These are phyloP conservation scores for Kondoa subrosea DNA, from an alignment of 768 basidiomycete species.

Conservation along the genomic window DNA sequence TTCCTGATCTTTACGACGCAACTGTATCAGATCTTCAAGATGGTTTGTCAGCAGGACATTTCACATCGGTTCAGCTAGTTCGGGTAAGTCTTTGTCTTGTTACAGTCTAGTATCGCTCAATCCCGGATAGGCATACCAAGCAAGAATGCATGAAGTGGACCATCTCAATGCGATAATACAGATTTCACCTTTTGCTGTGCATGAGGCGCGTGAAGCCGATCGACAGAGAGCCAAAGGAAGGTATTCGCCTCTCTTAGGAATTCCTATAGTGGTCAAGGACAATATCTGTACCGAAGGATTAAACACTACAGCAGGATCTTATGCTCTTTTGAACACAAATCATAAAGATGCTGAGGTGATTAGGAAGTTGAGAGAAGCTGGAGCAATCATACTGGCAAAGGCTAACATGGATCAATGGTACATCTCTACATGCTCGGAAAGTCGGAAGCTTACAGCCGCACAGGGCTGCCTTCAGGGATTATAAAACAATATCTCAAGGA, in stretches of 20 bases:
- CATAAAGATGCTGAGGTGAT: not conserved
- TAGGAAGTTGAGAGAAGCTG: not conserved
- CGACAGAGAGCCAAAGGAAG: no score
- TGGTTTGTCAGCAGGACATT: conserved; percentile 33
- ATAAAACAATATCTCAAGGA: not conserved
- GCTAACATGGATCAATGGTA: not conserved
- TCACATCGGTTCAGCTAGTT: conserved; percentile 37
- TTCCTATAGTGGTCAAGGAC: conserved; percentile 17
- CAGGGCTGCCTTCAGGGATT: not conserved
- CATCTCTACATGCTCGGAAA: not conserved
- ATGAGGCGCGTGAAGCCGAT: not conserved
- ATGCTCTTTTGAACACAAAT: not conserved
- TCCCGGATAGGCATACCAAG: conserved; percentile 32
- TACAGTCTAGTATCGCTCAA: not conserved
- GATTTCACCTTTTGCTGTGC: not conserved
- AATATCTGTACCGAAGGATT: conserved; percentile 11
- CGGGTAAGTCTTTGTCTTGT: conserved; percentile 20
- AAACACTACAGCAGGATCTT: conserved; percentile 16
- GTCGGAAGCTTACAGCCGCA: no score
- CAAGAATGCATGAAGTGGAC: conserved; percentile 38
- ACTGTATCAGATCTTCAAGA: conserved; percentile 34
- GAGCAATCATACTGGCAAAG: conserved; percentile 10
- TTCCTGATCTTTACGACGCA: conserved; percentile 37
- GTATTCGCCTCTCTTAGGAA: conserved; percentile 14
- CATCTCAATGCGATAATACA: conserved; percentile 3